Evolutionary conservation across 345 rosid genomes (phyloP), one percentile per base, ranked within the genome.

Genomic region (Cardamine resedifolia): DNA sequence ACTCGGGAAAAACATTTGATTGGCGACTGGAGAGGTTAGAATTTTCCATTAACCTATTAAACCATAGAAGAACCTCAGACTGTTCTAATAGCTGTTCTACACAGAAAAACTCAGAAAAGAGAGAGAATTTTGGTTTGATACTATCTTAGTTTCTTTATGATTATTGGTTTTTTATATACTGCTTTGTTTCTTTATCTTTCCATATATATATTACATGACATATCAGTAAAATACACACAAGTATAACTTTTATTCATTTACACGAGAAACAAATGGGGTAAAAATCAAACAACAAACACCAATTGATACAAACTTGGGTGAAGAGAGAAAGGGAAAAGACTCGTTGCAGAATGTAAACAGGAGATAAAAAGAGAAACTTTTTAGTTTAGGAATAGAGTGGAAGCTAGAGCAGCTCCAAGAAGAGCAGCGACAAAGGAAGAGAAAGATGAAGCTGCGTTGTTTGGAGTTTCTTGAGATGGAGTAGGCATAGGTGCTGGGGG

Each of bases 1-100:
- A 71, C 79, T 88, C 58, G 99, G 99, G 64, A 95, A 95, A 78
- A 87, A 95, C 81, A 80, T 87, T 82, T 92, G 91, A 90, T 50
- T 11, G 34, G 52, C 11, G n/a, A 33, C 44, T 51, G 69, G 55
- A 76, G 55, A 76, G 75, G 80, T 64, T 58, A 70, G 79, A 47
- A 26, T 12, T 77, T 70, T 70, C 55, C 48, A 11, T 70, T 38
- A 49, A 64, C 52, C 33, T 76, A 70, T 64, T 41, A 58, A 59
- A 57, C 67, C 72, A 70, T 64, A 77, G 72, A 71, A 58, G 64
- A 65, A 57, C 68, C 58, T 70, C 66, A 52, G 27, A 34, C 45
- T 76, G 24, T 62, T 53, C n/a, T 27, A 45, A 20, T 63, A 76
- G 31, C 15, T 67, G 49, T 69, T 55, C 65, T 51, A 65, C 65